Percentiles rank a stretch among this genome's conserved stretches.
Evolutionary conservation across 1,284 basidiomycete species (phyloP).

Genomic region (Bjerkandera adusta): DNA sequence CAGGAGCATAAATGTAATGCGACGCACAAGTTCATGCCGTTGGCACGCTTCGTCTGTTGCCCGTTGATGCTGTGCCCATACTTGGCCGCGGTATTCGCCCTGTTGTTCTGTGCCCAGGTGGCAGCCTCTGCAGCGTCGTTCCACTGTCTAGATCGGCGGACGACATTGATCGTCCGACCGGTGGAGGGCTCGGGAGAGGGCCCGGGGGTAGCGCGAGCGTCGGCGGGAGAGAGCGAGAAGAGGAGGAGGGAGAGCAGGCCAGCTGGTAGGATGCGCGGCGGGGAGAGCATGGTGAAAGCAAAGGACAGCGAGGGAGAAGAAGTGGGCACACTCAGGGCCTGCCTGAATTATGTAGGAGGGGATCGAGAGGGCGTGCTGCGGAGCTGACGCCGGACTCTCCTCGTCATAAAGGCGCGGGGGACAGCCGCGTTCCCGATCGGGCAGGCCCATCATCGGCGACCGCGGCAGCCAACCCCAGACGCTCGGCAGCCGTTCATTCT

Average conservation of each 20-base stretch:
- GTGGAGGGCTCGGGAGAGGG: constrained; percentile 14
- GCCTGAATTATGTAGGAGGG: constrained; percentile 8
- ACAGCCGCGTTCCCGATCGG: too few species aligned
- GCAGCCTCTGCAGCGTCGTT: constrained; percentile 19
- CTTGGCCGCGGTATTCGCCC: constrained; percentile 25
- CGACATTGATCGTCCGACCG: constrained; percentile 20
- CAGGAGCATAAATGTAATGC: not conserved
- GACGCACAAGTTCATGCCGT: constrained; percentile 30
- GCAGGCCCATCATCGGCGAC: too few species aligned
- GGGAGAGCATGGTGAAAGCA: constrained; percentile 8
- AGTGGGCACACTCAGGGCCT: constrained; percentile 6
- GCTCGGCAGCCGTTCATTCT: too few species aligned
- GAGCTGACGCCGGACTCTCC: constrained; percentile 2
- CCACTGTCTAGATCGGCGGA: constrained; percentile 15
- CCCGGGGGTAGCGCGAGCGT: constrained; percentile 24
- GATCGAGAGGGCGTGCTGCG: constrained; percentile 11
- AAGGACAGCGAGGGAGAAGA: not conserved
- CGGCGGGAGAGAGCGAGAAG: constrained; percentile 22
- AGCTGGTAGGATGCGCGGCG: constrained; percentile 5
- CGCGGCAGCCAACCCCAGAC: too few species aligned
- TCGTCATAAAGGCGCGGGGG: too few species aligned
- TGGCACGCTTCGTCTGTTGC: constrained; percentile 24
- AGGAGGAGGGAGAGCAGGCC: constrained; percentile 16
- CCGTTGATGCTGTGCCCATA: constrained; percentile 21
- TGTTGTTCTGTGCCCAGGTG: constrained; percentile 24